Base-by-base conservation (phyloP, 2,329 filamentous ascomycete species). In the Aspergillus fijiensis region DNA sequence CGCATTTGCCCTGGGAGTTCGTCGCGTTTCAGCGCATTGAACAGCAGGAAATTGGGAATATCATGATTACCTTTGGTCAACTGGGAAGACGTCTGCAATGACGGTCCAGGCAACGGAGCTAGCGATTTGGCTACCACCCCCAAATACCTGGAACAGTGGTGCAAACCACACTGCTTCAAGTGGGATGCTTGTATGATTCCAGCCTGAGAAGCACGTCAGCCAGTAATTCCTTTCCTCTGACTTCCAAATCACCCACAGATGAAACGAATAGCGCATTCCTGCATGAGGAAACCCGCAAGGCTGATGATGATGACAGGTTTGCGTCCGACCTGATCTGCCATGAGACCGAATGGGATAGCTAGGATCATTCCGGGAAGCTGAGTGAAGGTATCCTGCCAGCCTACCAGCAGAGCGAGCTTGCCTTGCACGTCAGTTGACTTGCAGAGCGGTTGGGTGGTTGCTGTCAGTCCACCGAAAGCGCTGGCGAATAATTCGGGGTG, bases 81-180 rank as follows among this genome's bases (percentile, higher is more conserved):
- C 35, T 9, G 60, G 51, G 47, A 50, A 62, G n/a, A 64, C 49
- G 53, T 64, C 62, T n/a, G 60, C 49, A 21, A 64, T 50, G 16
- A 57, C 51, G 1, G 60, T 62, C 9, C 45, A 62, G 31, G 51
- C 49, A 35, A 64, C 54, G 23, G 62, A 60, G n/a, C 19, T 51
- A 11, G 55, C 49, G 27, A 62, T 56, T 19, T 57, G 55, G 14
- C 42, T n/a, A 7, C 62, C 62, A 33, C 62, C 60, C n/a, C 62
- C 62, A 35, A 52, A 51, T 23, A 64, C 49, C 49, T 64, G 62
- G 48, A 64, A 62, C 6, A 64, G 29, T n/a, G 62, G 42, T 5
- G 58, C 59, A 29, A 62, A 59, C 62, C 62, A 64, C 25, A 64
- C 48, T 11, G 57, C 55, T 16, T 55, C 55, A 1, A 50, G 62